Percentiles rank a stretch among this genome's conserved stretches.
Conservation (phyloP, 1,139 yeast genomes). For the Pneumocystis jirovecii region DNA sequence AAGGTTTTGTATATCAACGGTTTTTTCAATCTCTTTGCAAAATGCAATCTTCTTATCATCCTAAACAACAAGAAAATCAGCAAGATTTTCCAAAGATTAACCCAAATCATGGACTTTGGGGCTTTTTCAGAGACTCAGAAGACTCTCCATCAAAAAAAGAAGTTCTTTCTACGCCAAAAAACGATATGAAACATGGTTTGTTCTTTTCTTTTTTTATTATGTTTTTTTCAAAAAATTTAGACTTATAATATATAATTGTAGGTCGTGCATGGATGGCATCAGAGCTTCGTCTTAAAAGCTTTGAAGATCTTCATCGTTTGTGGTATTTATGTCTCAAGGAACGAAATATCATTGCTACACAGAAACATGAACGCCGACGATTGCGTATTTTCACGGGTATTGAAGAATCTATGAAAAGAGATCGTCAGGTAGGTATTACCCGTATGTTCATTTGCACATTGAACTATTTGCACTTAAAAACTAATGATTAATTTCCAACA, state of each 20-base stretch:
- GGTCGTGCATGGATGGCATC: slow-evolving; percentile 80
- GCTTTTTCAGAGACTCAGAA: not conserved
- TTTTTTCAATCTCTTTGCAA: not conserved
- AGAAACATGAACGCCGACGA: slow-evolving; percentile 36
- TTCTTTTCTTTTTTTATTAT: not conserved
- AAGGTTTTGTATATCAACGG: not conserved
- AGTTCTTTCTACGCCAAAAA: not conserved
- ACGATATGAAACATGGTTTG: not conserved
- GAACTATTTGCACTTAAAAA: not conserved
- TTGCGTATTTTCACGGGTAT: slow-evolving; percentile 2
- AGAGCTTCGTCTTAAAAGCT: slow-evolving; percentile 79
- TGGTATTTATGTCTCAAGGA: slow-evolving; percentile 84
- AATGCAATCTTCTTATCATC: not conserved
- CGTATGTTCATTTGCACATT: not conserved
- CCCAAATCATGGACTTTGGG: not conserved
- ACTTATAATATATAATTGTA: slow-evolving; percentile 9
- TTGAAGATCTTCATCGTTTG: slow-evolving; percentile 76
- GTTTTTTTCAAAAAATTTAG: not conserved
- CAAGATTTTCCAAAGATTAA: not conserved
- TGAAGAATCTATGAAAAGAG: not conserved
- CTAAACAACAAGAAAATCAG: not conserved
- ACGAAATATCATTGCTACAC: slow-evolving; percentile 66
- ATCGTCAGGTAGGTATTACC: not conserved
- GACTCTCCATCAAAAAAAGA: not conserved
- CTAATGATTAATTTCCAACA: not conserved